phyloP scores from a whole-genome alignment of 2,329 filamentous ascomycete genomes.

The Verticillium klebahnii region DNA sequence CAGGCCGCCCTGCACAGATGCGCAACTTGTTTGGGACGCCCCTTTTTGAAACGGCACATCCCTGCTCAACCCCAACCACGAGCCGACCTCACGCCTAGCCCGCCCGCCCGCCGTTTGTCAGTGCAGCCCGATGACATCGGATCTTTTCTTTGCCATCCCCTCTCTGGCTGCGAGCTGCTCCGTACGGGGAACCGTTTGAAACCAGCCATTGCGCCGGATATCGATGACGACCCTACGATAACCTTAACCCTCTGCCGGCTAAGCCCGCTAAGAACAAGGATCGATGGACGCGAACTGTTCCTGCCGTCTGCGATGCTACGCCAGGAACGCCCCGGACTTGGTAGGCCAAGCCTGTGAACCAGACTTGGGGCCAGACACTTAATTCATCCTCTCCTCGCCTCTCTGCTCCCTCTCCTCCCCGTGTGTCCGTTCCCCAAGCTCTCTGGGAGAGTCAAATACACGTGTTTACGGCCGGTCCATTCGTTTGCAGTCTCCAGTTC shows the following conservation, averaged over 20 bases:
- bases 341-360: neutral
- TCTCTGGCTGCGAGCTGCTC: neutral
- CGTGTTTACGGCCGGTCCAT: neutral
- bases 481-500: neutral
- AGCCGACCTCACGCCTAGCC: neutral
- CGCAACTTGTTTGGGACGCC: neutral
- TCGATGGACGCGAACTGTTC: neutral
- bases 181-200: constrained; percentile 1
- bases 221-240: neutral
- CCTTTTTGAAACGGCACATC: constrained; percentile 1
- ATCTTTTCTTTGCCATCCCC: neutral
- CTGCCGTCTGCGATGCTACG: neutral
- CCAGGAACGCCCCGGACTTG: neutral
- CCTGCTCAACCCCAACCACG: neutral
- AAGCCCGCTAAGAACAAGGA: neutral
- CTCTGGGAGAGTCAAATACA: constrained; percentile 13
- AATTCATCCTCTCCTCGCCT: neutral
- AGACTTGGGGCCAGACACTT: neutral
- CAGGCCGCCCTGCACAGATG: constrained; percentile 1
- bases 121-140: constrained; percentile 1
- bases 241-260: neutral
- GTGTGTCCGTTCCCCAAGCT: constrained; percentile 6
- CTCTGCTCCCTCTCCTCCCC: neutral
- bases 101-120: neutral
- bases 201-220: neutral